Evolutionary conservation across 2,329 filamentous ascomycete species (phyloP), one percentile per base, ranked within the genome.

Genomic region (Ceratocystis ficicola): DNA sequence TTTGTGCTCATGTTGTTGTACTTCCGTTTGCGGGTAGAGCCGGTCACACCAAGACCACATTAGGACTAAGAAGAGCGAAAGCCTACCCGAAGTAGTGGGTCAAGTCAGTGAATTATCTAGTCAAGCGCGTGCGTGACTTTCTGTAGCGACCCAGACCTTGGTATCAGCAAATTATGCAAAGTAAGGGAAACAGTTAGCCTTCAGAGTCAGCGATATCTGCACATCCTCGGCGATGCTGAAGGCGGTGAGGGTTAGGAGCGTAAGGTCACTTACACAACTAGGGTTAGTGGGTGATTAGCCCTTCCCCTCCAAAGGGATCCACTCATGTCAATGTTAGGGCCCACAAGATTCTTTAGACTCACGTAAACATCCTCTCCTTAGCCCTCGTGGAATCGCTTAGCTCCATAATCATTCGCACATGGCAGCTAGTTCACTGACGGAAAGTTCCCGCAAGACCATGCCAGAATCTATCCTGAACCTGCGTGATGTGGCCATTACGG

Each of bases 401-500:
- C 30, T 41, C 36, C 5, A 41, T 5, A 41, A 36, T 36, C 20
- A 28, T 62, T 48, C 60, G 46, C 28, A 25, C 30, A 59, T 59
- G 55, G 3, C 55, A 7, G 55, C 30, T 30, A 59, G 30, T 59
- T 59, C 28, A n/a, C 10, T 44, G 36, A 4, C 12, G 8, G 10
- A 20, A 63, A 36, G 10, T 41, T 8, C 55, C 17, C 25, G 28
- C 15, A 1, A 8, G 28, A 30, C 28, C 15, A 30, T 41, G 50
- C 46, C 63, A 30, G 36, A 63, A 32, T 69, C 70, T 64, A 79
- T 92, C 63, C 76, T 86, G 70, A 93, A 93, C 74, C 90, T 92
- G 72, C 84, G 89, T 66, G 89, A 93, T 78, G 85, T 92, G 55
- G 88, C 86, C 50, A 77, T 79, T 69, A 85, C 83, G 0, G 78